Evolutionary conservation across 1,139 yeast genomes (phyloP), one percentile per base, ranked within the genome.

Genomic region (Candida freyschussii): DNA sequence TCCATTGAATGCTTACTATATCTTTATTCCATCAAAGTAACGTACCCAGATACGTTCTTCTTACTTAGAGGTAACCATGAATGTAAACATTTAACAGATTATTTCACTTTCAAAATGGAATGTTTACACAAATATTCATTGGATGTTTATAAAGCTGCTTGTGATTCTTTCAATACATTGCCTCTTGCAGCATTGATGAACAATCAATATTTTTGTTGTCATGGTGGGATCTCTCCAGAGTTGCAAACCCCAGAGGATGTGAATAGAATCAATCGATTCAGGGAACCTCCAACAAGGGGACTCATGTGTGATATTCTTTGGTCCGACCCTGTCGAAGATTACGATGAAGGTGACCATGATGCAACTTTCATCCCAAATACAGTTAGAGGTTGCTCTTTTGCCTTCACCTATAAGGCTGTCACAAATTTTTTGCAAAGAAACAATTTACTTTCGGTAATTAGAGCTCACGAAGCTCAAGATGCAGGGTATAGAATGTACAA

Each of bases 391-490:
- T 91, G 98, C 57, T 87, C 96, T 0, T 91, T 78, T 57, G 86
- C 93, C 32, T 91, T 76, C 57, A 79, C 96, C 2, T 91, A 83
- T 56, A 73, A 72, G 37, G 97, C 97, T 0, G 75, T 85, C 2
- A 83, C 95, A 50, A 74, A 73, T 32, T 91, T 91, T 48, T 65
- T 91, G 51, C 85, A 83, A 49, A 68, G 78, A 40, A 91, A 89
- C 27, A 84, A 86, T 19, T 63, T 91, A 30, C 63, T 91, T 29
- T 82, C 91, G 10, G 75, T 91, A 24, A 87, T 91, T 32, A 70
- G 98, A 41, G 98, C 97, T 2, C 98, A 91, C 57, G 97, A 91
- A 60, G 97, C 97, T 2, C 98, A 91, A 59, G 96, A 91, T 59
- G 93, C 94, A 12, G 98, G 98, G 17, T 91, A 87, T 61, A 68